A percentile compares a stretch with the other conserved stretches of the same genome.
Evolutionary conservation across 352 stramenopile species (phyloP).

Genomic region (Globisporangium heterothallicum): DNA sequence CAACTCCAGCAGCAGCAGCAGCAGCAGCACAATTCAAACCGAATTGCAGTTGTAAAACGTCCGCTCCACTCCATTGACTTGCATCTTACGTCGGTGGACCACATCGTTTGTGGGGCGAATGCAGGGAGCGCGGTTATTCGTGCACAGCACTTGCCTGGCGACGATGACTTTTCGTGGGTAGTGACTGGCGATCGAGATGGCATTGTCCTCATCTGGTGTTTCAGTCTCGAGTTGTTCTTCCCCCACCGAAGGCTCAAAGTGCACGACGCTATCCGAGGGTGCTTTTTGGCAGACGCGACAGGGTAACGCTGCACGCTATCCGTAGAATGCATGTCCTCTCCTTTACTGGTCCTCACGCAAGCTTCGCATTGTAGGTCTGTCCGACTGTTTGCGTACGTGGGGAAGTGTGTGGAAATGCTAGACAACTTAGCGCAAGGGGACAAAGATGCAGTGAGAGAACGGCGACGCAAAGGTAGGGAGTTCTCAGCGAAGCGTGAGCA

Average conservation of each 20-base stretch:
- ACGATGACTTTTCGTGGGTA: conserved; percentile 47
- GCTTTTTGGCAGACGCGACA: conserved; percentile 17
- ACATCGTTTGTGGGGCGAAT: conserved; percentile 28
- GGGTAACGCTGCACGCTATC: too few relatives aligned
- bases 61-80: conserved; percentile 44
- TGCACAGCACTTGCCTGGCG: conserved; percentile 5
- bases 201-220: conserved; percentile 48
- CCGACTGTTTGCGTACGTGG: conserved; percentile 26
- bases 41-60: conserved; percentile 37
- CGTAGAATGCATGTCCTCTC: too few relatives aligned
- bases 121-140: conserved; percentile 9
- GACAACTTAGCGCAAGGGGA: conserved; percentile 23
- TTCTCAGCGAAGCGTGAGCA: conserved; percentile 16
- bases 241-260: conserved; percentile 40
- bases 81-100: conserved; percentile 33
- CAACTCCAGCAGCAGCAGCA: conserved; percentile 12
- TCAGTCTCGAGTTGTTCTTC: conserved; percentile 46
- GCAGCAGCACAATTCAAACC: conserved; percentile 14
- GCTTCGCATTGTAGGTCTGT: conserved; percentile 14
- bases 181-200: conserved; percentile 42
- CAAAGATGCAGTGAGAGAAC: conserved; percentile 17
- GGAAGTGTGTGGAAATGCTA: conserved; percentile 25
- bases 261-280: conserved; percentile 30
- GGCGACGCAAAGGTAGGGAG: conserved; percentile 19
- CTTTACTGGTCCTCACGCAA: not conserved